These are phyloP conservation scores for Pichia sp. DNA, from an alignment of 1,139 yeast genomes.

Conservation along the genomic window DNA sequence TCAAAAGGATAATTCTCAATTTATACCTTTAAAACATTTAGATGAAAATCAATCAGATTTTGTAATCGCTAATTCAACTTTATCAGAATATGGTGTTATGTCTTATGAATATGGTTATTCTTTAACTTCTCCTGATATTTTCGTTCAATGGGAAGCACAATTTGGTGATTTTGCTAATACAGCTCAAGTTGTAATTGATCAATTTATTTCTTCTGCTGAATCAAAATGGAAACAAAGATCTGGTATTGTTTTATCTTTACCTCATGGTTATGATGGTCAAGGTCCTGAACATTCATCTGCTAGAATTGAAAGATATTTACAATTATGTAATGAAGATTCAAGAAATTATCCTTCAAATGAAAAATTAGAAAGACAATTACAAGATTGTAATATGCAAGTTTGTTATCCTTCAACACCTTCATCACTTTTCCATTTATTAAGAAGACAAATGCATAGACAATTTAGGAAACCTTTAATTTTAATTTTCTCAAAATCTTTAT, in stretches of 20 bases:
- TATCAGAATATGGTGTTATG: conserved; percentile 98
- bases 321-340: conserved; percentile 92
- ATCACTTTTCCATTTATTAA: conserved; percentile 88
- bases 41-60: conserved; percentile 80
- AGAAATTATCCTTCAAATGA: conserved; percentile 86
- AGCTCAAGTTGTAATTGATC: conserved; percentile 96
- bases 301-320: conserved; percentile 94
- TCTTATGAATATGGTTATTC: conserved; percentile 99
- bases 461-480: conserved; percentile 92
- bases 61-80: conserved; percentile 88
- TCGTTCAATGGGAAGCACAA: conserved; percentile 99
- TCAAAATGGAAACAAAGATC: conserved; percentile 99
- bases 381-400: conserved; percentile 96
- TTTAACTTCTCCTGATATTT: conserved; percentile 91
- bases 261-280: conserved; percentile 99
- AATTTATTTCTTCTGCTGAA: conserved; percentile 95
- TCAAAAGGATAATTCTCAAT: conserved; percentile 75
- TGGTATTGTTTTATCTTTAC: conserved; percentile 89
- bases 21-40: conserved; percentile 79
- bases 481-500: conserved; percentile 86
- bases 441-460: conserved; percentile 99
- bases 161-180: conserved; percentile 99
- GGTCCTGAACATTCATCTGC: conserved; percentile 99
- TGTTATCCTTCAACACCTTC: conserved; percentile 99
- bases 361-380: conserved; percentile 93